These are phyloP conservation scores for Geotrichum bryndzae DNA, from an alignment of 1,139 yeast genomes.

Conservation along the genomic window DNA sequence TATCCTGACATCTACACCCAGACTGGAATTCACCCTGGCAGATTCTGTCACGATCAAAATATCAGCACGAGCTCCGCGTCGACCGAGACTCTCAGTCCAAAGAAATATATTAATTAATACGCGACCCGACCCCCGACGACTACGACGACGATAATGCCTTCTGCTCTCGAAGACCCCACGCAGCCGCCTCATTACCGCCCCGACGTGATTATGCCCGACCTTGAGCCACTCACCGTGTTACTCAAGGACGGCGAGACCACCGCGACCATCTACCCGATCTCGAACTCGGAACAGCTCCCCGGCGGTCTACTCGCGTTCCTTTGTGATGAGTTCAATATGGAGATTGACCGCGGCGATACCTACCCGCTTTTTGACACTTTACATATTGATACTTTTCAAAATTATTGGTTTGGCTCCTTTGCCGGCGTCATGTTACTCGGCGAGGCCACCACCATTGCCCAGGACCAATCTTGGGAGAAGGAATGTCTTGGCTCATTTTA, in stretches of 20 bases:
- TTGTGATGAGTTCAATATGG: constrained; percentile 90
- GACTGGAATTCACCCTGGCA: neutral
- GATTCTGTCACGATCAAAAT: neutral
- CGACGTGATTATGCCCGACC: constrained; percentile 32
- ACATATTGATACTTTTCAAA: constrained; percentile 63
- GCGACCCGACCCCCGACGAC: neutral
- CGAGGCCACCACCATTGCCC: constrained; percentile 32
- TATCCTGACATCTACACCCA: neutral
- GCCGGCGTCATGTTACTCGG: constrained; percentile 78
- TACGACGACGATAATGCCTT: constrained; percentile 28
- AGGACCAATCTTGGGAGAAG: constrained; percentile 72
- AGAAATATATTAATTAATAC: neutral
- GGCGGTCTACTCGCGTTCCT: constrained; percentile 70
- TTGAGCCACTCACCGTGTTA: constrained; percentile 54
- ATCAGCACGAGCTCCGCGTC: neutral
- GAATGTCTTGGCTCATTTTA: constrained; percentile 82
- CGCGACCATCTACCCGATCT: constrained; percentile 86
- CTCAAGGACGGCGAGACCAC: constrained; percentile 85
- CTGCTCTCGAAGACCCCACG: constrained; percentile 41
- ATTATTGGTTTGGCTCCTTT: constrained; percentile 82
- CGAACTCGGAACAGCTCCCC: constrained; percentile 58
- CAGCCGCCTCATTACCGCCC: constrained; percentile 42
- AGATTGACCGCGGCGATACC: constrained; percentile 82
- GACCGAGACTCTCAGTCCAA: too few relatives aligned
- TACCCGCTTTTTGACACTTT: constrained; percentile 77